Percentiles rank a stretch among this genome's conserved stretches.
Evolutionary conservation across 2,329 filamentous ascomycete species (phyloP).

Genomic region (Reticulascus tulasneorum): DNA sequence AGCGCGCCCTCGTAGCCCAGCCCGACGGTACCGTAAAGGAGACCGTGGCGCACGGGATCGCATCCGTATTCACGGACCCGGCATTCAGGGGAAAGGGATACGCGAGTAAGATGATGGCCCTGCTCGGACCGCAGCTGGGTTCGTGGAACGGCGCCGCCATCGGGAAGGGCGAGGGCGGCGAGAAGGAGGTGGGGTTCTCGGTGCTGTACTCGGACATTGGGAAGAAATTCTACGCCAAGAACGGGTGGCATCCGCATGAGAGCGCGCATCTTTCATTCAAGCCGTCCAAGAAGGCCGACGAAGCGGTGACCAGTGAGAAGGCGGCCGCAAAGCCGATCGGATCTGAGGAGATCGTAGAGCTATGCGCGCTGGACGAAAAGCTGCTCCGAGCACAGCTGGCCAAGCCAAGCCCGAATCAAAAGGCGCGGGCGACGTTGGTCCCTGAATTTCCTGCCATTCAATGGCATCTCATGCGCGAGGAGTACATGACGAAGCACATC

Average conservation of each 20-base stretch:
- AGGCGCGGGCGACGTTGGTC: constrained; percentile 59
- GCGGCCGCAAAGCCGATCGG: constrained; percentile 42
- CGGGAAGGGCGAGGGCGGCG: constrained; percentile 18
- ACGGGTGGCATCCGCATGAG: constrained; percentile 72
- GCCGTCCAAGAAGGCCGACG: constrained; percentile 24
- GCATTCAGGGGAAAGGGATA: constrained; percentile 70
- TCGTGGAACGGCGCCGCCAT: constrained; percentile 27
- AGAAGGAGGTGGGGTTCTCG: constrained; percentile 55
- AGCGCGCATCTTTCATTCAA: constrained; percentile 69
- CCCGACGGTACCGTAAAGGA: constrained; percentile 38
- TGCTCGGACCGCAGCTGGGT: constrained; percentile 49
- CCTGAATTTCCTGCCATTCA: constrained; percentile 64
- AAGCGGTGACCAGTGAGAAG: constrained; percentile 22
- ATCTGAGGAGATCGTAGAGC: constrained; percentile 54
- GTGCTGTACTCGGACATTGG: constrained; percentile 86
- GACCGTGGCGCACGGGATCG: constrained; percentile 67
- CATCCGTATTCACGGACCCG: constrained; percentile 72
- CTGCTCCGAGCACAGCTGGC: constrained; percentile 54
- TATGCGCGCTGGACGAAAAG: constrained; percentile 62
- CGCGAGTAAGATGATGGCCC: constrained; percentile 68
- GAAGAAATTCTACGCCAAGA: constrained; percentile 71
- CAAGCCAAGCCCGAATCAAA: constrained; percentile 27
- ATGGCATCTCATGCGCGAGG: constrained; percentile 80
- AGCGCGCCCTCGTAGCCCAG: constrained; percentile 47
- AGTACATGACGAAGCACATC: constrained; percentile 67